A percentile compares a stretch with the other conserved stretches of the same genome.
These are phyloP conservation scores for Trichoderma guizhouense DNA, from an alignment of 2,329 filamentous ascomycete species.

Conservation along the genomic window DNA sequence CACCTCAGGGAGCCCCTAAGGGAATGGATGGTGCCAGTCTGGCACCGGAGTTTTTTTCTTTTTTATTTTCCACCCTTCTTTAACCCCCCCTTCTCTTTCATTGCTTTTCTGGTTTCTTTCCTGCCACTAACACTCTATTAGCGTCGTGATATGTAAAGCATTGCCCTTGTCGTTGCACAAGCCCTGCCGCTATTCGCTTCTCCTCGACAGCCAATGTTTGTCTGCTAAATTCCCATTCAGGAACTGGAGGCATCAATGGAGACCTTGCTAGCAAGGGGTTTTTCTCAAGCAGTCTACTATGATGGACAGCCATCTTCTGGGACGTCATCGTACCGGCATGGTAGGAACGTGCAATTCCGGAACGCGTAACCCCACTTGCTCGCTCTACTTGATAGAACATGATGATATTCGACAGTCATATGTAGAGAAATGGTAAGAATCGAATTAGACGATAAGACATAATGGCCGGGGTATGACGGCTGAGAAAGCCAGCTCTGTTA, in stretches of 20 bases:
- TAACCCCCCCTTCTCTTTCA: not conserved
- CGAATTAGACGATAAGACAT: not conserved
- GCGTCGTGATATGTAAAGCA: not conserved
- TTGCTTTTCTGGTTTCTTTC: not conserved
- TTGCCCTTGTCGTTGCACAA: not conserved
- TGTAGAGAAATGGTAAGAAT: not conserved
- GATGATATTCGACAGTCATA: not conserved
- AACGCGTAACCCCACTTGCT: not conserved
- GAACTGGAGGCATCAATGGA: not conserved
- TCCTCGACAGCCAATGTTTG: not conserved
- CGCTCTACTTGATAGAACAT: not conserved
- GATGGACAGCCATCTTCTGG: not conserved
- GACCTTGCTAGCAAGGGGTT: not conserved
- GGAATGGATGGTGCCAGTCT: not conserved
- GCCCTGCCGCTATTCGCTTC: not conserved
- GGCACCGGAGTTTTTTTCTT: not conserved
- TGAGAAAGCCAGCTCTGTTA: not conserved
- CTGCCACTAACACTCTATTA: not conserved
- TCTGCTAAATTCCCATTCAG: not conserved
- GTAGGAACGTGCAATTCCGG: not conserved
- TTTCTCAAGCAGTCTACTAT: not conserved
- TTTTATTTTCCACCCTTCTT: not conserved
- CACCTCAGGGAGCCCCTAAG: not conserved
- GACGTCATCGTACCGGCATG: not conserved
- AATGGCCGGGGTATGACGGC: not conserved